Percentiles rank a stretch among this genome's conserved stretches.
Evolutionary conservation across 2,329 filamentous ascomycete genomes (phyloP).

Genomic region (Cercospora sp.): DNA sequence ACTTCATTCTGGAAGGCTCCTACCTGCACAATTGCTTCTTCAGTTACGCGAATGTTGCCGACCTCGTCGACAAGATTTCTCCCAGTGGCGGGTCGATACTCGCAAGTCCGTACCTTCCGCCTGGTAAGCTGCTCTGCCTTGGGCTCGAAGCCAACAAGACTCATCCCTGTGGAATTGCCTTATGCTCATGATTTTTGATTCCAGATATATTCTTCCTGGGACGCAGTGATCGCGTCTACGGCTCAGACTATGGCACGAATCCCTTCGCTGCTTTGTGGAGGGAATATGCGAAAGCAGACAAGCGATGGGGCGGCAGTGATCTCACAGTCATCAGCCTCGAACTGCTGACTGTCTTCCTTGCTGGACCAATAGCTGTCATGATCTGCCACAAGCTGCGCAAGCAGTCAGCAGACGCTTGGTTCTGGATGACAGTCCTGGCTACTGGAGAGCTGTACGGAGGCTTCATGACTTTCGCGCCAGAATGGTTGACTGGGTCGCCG

Average conservation of each 20-base stretch:
- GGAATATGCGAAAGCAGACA: conserved; percentile 66
- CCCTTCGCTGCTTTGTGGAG: conserved; percentile 61
- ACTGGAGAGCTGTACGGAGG: conserved; percentile 66
- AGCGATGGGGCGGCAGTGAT: conserved; percentile 61
- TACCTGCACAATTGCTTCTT: conserved; percentile 96
- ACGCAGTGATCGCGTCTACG: conserved; percentile 51
- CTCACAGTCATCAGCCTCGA: conserved; percentile 61
- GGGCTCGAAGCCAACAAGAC: not conserved
- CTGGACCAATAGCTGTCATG: conserved; percentile 58
- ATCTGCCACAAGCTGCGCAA: conserved; percentile 52
- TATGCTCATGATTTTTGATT: not conserved
- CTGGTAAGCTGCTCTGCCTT: conserved; percentile 25
- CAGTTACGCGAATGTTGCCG: conserved; percentile 52
- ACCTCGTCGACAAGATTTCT: not conserved
- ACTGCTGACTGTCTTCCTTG: conserved; percentile 61
- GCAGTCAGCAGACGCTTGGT: conserved; percentile 48
- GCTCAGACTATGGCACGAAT: conserved; percentile 57
- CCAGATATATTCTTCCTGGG: not conserved
- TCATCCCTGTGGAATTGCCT: not conserved
- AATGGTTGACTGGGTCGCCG: conserved; percentile 61
- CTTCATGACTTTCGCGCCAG: conserved; percentile 66
- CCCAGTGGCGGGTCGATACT: not conserved
- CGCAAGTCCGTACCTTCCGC: conserved; percentile 45
- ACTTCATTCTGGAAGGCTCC: conserved; percentile 85
- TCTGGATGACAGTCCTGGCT: conserved; percentile 59